These are phyloP conservation scores for Pichia scutulata DNA, from an alignment of 805 yeast genomes.

Conservation along the genomic window DNA sequence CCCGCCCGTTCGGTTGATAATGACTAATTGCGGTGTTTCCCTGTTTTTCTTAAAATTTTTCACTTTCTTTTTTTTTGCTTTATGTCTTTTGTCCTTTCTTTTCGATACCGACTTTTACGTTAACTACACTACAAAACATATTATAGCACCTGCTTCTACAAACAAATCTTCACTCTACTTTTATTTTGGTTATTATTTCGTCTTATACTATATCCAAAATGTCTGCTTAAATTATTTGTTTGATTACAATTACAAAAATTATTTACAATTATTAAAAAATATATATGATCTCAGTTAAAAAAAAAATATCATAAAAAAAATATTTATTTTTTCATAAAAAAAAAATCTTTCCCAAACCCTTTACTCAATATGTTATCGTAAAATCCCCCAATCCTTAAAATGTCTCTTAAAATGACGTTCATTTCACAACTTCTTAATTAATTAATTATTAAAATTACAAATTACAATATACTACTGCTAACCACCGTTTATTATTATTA, in stretches of 20 bases:
- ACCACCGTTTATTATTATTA: not conserved
- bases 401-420: not conserved
- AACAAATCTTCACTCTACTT: not conserved
- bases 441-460: not conserved
- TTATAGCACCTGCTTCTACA: slow-evolving; percentile 8
- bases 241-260: slow-evolving; percentile 1
- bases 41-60: not conserved
- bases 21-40: no score
- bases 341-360: not conserved
- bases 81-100: not conserved
- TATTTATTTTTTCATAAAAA: not conserved
- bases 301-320: slow-evolving; percentile 9
- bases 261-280: slow-evolving; percentile 1
- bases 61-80: not conserved
- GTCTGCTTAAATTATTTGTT: slow-evolving; percentile 17
- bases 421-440: not conserved
- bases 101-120: not conserved
- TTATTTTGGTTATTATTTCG: not conserved
- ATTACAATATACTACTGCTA: not conserved
- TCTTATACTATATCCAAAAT: slow-evolving; percentile 11
- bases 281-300: slow-evolving; percentile 6
- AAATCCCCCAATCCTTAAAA: not conserved
- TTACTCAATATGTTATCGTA: not conserved
- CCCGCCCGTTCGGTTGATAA: no score
- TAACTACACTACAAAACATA: not conserved